Percentiles rank a stretch among this genome's conserved stretches.
Evolutionary conservation across 1,139 yeast genomes (phyloP).

Genomic region (Magnusiomyces fungicola): DNA sequence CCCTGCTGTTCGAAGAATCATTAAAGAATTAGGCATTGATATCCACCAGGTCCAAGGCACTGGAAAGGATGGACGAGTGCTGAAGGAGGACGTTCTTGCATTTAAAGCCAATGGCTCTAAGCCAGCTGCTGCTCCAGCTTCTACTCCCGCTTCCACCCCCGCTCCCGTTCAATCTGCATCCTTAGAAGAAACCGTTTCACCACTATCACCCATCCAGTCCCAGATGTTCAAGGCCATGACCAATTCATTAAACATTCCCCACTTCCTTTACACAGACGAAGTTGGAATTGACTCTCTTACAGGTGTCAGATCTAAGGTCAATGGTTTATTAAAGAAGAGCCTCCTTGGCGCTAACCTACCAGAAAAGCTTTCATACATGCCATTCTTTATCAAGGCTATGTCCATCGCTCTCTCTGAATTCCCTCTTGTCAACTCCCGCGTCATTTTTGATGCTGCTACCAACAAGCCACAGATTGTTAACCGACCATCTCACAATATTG

Average conservation of each 20-base stretch:
- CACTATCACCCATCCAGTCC: conserved; percentile 29
- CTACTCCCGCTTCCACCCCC: conserved; percentile 8
- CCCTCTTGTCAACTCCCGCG: conserved; percentile 29
- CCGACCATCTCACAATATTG: conserved; percentile 37
- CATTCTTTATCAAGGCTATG: conserved; percentile 33
- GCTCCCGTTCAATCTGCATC: conserved; percentile 1
- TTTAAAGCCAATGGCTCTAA: conserved; percentile 11
- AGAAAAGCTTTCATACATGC: conserved; percentile 31
- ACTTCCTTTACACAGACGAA: conserved; percentile 33
- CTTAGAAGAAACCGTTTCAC: conserved; percentile 17
- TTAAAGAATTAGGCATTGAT: conserved; percentile 27
- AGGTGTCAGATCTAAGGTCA: conserved; percentile 22
- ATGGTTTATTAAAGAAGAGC: conserved; percentile 19
- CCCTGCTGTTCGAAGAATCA: conserved; percentile 32
- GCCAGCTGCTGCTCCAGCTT: conserved; percentile 5
- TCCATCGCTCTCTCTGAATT: conserved; percentile 27
- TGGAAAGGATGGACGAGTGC: conserved; percentile 32
- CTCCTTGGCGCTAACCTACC: conserved; percentile 5
- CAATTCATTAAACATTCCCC: conserved; percentile 31
- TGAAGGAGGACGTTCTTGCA: conserved; percentile 30
- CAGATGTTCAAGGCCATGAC: conserved; percentile 34
- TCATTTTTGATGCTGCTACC: conserved; percentile 17
- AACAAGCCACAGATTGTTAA: conserved; percentile 23
- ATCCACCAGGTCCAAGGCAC: conserved; percentile 26
- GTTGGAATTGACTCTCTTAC: conserved; percentile 26